Evolutionary conservation across 495 filamentous ascomycete species (phyloP).

Genomic region (Letharia columbiana): DNA sequence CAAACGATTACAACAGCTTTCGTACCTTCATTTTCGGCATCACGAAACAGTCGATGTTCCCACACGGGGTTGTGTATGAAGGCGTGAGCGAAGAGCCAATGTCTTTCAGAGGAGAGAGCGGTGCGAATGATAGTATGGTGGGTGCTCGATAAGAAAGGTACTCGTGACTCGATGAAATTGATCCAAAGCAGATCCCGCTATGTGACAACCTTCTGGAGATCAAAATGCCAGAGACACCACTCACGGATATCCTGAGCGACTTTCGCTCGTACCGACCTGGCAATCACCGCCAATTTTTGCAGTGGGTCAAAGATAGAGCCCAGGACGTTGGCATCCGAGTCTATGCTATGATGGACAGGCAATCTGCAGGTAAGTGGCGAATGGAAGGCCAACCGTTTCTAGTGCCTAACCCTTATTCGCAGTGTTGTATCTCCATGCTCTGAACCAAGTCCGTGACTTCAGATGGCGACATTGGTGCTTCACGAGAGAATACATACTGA

Average conservation of each 20-base stretch:
- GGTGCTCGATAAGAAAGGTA: conserved; percentile 5
- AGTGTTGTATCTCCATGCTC: conserved; percentile 59
- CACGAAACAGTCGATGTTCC: conserved; percentile 83
- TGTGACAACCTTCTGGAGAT: conserved; percentile 76
- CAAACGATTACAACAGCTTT: conserved; percentile 69
- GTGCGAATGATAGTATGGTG: conserved; percentile 81
- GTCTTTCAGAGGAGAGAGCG: conserved; percentile 76
- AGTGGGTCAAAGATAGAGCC: conserved; percentile 52
- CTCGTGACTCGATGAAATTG: conserved; percentile 1
- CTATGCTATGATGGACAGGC: conserved; percentile 49
- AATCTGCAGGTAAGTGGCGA: conserved; percentile 30
- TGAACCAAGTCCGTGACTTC: conserved; percentile 81
- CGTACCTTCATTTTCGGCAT: conserved; percentile 94
- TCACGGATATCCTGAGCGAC: conserved; percentile 75
- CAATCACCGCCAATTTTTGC: conserved; percentile 77
- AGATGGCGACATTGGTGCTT: conserved; percentile 93
- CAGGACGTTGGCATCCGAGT: conserved; percentile 48
- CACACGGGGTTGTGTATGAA: conserved; percentile 79
- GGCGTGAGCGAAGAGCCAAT: conserved; percentile 63
- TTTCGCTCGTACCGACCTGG: conserved; percentile 78
- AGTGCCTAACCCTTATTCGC: conserved; percentile 25
- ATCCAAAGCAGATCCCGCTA: conserved; percentile 57
- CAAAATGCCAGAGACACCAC: conserved; percentile 70
- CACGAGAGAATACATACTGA: conserved; percentile 88
- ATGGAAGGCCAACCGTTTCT: not conserved